Conservation (phyloP, 179 eudicot genomes). For the Silene noctiflora region DNA sequence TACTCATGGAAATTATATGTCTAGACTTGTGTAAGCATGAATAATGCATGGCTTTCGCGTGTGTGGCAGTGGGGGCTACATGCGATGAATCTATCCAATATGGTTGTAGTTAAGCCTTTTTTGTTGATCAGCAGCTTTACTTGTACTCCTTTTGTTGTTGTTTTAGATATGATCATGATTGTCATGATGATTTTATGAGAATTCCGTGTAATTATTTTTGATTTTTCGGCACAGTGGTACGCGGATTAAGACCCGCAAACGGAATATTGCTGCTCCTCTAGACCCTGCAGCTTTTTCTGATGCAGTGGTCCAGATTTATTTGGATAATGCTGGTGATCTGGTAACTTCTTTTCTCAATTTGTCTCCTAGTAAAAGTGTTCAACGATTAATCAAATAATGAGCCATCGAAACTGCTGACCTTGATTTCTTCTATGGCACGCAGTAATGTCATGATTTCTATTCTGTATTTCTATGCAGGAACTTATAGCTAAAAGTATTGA, state of each 20-base stretch:
- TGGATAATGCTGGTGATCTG: slow-evolving; percentile 99
- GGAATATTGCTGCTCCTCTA: slow-evolving; percentile 99
- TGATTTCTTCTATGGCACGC: slow-evolving; percentile 3
- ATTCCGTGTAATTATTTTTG: slow-evolving; percentile 6
- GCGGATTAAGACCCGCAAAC: slow-evolving; percentile 99
- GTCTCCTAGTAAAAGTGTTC: background rate
- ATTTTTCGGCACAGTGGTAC: slow-evolving; percentile 60
- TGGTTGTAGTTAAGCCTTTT: background rate
- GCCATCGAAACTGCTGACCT: background rate
- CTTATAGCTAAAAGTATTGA: slow-evolving; percentile 87
- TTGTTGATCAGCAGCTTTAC: background rate
- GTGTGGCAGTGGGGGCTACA: background rate
- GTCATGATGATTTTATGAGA: background rate
- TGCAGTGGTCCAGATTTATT: slow-evolving; percentile 99
- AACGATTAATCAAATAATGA: background rate
- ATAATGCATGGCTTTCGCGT: background rate
- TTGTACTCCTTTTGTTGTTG: too few relatives aligned
- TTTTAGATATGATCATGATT: background rate
- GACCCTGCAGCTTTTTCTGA: slow-evolving; percentile 99
- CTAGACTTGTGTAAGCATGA: background rate
- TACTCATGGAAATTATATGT: too few relatives aligned
- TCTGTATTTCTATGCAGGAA: slow-evolving; percentile 51
- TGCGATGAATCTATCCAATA: background rate
- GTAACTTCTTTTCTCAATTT: slow-evolving; percentile 31
- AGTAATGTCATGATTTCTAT: slow-evolving; percentile 3